phyloP scores from a whole-genome alignment of 2,329 filamentous ascomycete species.

The Neofusicoccum sp. region DNA sequence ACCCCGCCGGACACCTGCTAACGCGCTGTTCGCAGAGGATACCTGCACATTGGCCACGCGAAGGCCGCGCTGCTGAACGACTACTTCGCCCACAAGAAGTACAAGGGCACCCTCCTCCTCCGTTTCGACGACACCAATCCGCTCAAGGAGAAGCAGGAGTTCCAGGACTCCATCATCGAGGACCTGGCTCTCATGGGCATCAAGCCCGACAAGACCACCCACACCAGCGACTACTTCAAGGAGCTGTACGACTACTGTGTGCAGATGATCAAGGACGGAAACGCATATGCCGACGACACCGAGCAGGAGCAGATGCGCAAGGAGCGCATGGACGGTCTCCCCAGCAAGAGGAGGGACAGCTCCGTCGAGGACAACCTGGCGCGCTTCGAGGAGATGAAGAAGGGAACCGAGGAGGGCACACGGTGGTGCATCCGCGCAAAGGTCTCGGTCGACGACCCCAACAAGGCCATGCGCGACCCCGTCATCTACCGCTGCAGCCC shows the following conservation, averaged over 20 bases:
- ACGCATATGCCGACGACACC: constrained; percentile 94
- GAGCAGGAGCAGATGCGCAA: constrained; percentile 83
- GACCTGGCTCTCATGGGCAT: constrained; percentile 90
- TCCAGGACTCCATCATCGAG: constrained; percentile 87
- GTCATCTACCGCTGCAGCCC: constrained; percentile 96
- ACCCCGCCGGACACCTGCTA: constrained; percentile 16
- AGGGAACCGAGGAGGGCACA: constrained; percentile 72
- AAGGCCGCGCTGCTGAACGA: constrained; percentile 93
- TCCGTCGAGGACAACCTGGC: constrained; percentile 79
- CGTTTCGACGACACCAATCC: constrained; percentile 98
- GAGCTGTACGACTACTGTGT: constrained; percentile 83
- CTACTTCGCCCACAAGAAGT: constrained; percentile 92
- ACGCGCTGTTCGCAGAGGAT: constrained; percentile 53
- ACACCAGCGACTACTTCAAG: constrained; percentile 95
- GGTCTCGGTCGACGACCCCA: constrained; percentile 85
- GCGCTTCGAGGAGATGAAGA: constrained; percentile 92
- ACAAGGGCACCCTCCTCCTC: constrained; percentile 85
- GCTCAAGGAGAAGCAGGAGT: constrained; percentile 95
- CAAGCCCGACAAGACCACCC: constrained; percentile 79
- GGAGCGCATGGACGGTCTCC: constrained; percentile 79
- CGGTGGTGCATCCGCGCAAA: constrained; percentile 93
- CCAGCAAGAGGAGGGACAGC: constrained; percentile 76
- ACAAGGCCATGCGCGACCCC: constrained; percentile 93
- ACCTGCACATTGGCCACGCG: constrained; percentile 92
- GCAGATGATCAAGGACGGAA: constrained; percentile 78